phyloP scores from a whole-genome alignment of 208 protist species.

The Leishmania guyanensis region DNA sequence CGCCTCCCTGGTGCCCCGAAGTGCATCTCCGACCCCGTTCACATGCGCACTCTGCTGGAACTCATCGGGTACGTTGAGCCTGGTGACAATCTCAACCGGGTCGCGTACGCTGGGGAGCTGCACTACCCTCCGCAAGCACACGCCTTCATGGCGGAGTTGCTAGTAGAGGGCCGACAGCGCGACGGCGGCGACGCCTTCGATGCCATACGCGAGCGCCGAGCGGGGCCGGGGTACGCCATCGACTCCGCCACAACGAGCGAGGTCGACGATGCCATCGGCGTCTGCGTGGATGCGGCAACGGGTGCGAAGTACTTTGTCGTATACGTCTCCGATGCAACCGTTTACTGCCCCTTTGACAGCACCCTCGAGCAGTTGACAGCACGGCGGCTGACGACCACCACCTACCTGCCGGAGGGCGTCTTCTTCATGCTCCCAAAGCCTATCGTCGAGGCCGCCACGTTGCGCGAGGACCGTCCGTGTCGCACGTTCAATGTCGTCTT shows the following conservation, averaged over 20 bases:
- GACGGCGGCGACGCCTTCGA: constrained; percentile 81
- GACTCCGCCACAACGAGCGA: constrained; percentile 90
- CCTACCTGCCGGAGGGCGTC: constrained; percentile 88
- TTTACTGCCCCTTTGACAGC: constrained; percentile 86
- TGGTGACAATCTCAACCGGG: constrained; percentile 75
- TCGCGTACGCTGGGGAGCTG: constrained; percentile 67
- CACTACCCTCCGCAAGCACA: constrained; percentile 72
- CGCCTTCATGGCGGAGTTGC: constrained; percentile 45
- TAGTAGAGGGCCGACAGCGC: constrained; percentile 40
- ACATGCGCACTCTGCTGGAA: constrained; percentile 69
- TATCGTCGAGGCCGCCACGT: constrained; percentile 84
- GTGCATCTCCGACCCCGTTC: constrained; percentile 43
- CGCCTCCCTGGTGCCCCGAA: constrained; percentile 53
- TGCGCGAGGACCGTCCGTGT: constrained; percentile 82
- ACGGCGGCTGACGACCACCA: constrained; percentile 80
- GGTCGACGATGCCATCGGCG: constrained; percentile 89
- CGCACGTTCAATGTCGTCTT: constrained; percentile 90
- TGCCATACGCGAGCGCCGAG: constrained; percentile 42
- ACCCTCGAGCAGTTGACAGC: constrained; percentile 83
- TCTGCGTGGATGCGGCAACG: constrained; percentile 57
- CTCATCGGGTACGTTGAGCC: constrained; percentile 57
- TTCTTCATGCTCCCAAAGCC: constrained; percentile 90
- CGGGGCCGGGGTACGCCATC: constrained; percentile 79
- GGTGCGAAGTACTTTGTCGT: constrained; percentile 80
- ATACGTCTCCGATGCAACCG: constrained; percentile 88